Conservation (phyloP, 352 stramenopile species). For the Thalassiosira mediterranea region DNA sequence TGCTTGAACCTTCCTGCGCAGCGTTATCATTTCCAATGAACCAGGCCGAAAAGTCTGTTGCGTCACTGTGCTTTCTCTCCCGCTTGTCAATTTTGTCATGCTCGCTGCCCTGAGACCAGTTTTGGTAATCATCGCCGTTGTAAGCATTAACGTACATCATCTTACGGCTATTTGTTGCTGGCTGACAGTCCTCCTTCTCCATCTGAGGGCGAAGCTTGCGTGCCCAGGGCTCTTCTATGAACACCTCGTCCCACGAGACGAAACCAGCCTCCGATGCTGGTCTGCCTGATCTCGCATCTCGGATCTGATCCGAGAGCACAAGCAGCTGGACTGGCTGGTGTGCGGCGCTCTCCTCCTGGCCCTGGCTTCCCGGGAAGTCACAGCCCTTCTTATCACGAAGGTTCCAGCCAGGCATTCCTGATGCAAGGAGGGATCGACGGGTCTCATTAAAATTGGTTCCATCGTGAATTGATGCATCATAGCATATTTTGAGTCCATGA, state of each 20-base stretch:
- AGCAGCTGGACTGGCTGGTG: slow-evolving; percentile 27
- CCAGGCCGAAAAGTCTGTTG: slow-evolving; percentile 44
- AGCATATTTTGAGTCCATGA: too few species aligned
- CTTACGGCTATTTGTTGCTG: slow-evolving; percentile 1
- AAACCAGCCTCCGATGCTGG: slow-evolving; percentile 23
- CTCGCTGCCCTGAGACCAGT: slow-evolving; percentile 34
- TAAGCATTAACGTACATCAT: slow-evolving; percentile 56
- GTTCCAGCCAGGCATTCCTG: slow-evolving; percentile 51
- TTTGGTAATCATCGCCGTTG: slow-evolving; percentile 54
- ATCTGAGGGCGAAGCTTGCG: slow-evolving; percentile 9
- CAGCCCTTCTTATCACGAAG: slow-evolving; percentile 43
- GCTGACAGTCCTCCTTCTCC: too few species aligned
- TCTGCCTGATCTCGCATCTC: slow-evolving; percentile 34
- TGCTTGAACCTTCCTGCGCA: neutral
- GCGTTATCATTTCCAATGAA: slow-evolving; percentile 32
- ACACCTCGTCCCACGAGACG: slow-evolving; percentile 34
- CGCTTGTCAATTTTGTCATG: slow-evolving; percentile 3
- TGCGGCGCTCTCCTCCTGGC: neutral
- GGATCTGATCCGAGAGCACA: slow-evolving; percentile 31
- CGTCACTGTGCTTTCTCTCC: slow-evolving; percentile 7
- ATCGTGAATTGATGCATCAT: too few species aligned
- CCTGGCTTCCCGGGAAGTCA: slow-evolving; percentile 27
- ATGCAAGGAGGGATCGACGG: too few species aligned
- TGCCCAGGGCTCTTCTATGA: slow-evolving; percentile 43
- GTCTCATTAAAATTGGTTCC: too few species aligned